Evolutionary conservation across 768 basidiomycete species (phyloP).

Genomic region (Rhodosporidiobolus sp.): DNA sequence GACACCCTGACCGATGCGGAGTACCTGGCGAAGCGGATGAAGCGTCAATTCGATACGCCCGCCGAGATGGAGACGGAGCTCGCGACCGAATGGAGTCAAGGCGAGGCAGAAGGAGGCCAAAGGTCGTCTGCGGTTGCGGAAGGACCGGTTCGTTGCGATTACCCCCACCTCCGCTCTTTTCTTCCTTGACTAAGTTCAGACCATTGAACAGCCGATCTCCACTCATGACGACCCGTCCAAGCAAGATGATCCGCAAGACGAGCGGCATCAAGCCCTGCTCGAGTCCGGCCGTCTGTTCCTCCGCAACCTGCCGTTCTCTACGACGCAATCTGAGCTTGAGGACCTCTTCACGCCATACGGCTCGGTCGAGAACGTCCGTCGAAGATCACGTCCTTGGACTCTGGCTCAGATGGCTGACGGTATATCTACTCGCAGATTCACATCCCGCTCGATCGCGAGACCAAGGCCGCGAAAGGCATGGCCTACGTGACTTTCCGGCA

Average conservation of each 20-base stretch:
- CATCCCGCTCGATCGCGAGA: conserved; percentile 56
- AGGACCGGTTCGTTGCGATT: no score
- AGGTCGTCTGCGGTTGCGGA: no score
- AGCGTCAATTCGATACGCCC: conserved; percentile 34
- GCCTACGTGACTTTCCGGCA: conserved; percentile 60
- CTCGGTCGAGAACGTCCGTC: conserved; percentile 66
- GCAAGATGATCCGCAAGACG: conserved; percentile 33
- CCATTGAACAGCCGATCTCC: no score
- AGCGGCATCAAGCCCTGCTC: conserved; percentile 30
- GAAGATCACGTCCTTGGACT: conserved; percentile 38
- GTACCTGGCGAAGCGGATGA: conserved; percentile 47
- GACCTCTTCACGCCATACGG: conserved; percentile 68
- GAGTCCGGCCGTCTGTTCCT: conserved; percentile 68
- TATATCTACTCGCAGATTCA: conserved; percentile 55
- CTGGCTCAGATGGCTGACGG: no score
- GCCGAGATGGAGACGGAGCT: conserved; percentile 8
- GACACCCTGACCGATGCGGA: conserved; percentile 49
- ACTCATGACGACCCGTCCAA: no score
- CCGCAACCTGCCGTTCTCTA: conserved; percentile 89
- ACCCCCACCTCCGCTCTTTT: no score
- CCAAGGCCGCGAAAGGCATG: conserved; percentile 60
- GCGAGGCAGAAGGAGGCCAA: no score
- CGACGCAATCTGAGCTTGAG: conserved; percentile 66
- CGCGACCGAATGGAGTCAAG: conserved; percentile 42
- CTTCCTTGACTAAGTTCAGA: no score